Conservation (phyloP, 1,284 basidiomycete genomes). For the Tilletiaria anomala region DNA sequence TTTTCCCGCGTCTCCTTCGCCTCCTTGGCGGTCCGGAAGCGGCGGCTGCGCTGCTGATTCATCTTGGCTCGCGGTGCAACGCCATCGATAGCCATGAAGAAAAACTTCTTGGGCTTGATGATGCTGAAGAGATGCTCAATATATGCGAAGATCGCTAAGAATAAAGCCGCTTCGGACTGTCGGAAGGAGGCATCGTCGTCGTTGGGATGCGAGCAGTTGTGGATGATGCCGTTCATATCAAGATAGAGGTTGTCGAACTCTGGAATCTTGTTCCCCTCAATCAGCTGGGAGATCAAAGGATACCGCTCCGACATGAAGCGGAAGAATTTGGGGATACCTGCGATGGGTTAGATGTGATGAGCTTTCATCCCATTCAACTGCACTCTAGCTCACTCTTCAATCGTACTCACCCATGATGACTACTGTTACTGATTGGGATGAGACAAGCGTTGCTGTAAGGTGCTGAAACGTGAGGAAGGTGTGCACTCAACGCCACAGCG, state of each 20-base stretch:
- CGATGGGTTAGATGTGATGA: too few species aligned
- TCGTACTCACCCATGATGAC: too few species aligned
- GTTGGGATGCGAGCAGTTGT: conserved; percentile 80
- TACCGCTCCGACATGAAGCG: conserved; percentile 68
- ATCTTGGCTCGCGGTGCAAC: conserved; percentile 97
- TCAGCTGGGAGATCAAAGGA: conserved; percentile 91
- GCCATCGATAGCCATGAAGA: conserved; percentile 93
- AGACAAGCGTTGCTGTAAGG: too few species aligned
- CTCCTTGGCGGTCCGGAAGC: conserved; percentile 89
- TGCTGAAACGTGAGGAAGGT: too few species aligned
- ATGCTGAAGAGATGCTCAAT: conserved; percentile 93
- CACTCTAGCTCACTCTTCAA: too few species aligned
- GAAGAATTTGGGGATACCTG: conserved; percentile 45
- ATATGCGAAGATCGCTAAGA: conserved; percentile 89
- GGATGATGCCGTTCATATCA: conserved; percentile 97
- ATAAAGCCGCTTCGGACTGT: conserved; percentile 81
- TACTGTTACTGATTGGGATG: too few species aligned
- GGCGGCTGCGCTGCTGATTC: conserved; percentile 76
- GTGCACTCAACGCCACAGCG: too few species aligned
- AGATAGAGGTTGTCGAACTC: conserved; percentile 76
- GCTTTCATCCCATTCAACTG: too few species aligned
- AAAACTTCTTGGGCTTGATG: conserved; percentile 81
- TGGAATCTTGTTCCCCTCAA: conserved; percentile 91
- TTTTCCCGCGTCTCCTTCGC: conserved; percentile 72
- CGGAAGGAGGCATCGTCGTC: conserved; percentile 91